Conservation (phyloP, 108 stramenopile species). For the Heterococcus sp. region DNA sequence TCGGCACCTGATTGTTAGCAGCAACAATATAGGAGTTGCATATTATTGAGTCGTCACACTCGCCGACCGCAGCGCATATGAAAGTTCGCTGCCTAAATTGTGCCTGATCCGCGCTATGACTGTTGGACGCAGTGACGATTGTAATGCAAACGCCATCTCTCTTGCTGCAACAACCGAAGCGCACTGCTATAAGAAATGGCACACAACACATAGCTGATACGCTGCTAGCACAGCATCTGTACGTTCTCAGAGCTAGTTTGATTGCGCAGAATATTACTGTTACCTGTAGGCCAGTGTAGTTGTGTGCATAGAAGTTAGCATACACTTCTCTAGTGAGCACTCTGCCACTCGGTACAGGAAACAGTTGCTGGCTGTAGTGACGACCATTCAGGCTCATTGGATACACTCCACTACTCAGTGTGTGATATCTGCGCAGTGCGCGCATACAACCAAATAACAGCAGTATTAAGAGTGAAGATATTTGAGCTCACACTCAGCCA, state of each 20-base stretch:
- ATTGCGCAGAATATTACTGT: neutral
- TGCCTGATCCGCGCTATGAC: too few relatives aligned
- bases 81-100: too few relatives aligned
- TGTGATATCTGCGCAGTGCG: too few relatives aligned
- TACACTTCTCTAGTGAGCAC: conserved; percentile 24
- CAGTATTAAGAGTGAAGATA: too few relatives aligned
- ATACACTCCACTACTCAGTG: conserved; percentile 10
- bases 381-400: conserved; percentile 15
- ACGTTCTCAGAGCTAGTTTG: neutral
- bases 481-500: too few relatives aligned
- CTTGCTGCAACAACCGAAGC: neutral
- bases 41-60: too few relatives aligned
- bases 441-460: too few relatives aligned
- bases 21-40: neutral
- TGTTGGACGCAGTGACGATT: too few relatives aligned
- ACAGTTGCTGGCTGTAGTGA: conserved; percentile 38
- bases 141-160: neutral
- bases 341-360: conserved; percentile 2
- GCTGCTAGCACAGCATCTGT: neutral
- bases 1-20: neutral
- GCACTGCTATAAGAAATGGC: neutral
- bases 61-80: too few relatives aligned
- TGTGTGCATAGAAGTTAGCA: conserved; percentile 22
- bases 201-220: neutral
- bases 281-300: conserved; percentile 13